Percentiles rank a stretch among this genome's conserved stretches.
These are phyloP conservation scores for Apiotrichum porosum DNA, from an alignment of 1,284 basidiomycete genomes.

Conservation along the genomic window DNA sequence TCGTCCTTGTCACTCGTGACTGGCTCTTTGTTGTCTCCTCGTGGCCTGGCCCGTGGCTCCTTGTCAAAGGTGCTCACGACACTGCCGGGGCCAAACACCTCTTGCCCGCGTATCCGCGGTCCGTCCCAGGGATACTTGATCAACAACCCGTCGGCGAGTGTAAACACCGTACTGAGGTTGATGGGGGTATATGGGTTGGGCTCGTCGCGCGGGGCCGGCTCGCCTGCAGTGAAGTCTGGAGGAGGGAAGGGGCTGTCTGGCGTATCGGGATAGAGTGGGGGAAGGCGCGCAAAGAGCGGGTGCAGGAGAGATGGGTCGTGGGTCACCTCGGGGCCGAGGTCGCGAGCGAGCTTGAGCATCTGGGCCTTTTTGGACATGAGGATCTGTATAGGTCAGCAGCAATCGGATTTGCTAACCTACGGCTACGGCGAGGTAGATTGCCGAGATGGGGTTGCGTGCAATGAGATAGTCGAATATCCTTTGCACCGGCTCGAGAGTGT, in stretches of 20 bases:
- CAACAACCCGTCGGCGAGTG: conserved; percentile 37
- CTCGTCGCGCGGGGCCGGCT: conserved; percentile 12
- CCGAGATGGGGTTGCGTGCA: conserved; percentile 69
- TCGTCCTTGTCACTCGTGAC: conserved; percentile 20
- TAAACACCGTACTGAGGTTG: conserved; percentile 38
- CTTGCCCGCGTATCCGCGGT: conserved; percentile 28
- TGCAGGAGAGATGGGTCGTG: conserved; percentile 56
- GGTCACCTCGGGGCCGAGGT: conserved; percentile 32
- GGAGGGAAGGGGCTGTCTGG: conserved; percentile 18
- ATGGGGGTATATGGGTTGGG: conserved; percentile 40
- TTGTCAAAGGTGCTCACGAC: conserved; percentile 37
- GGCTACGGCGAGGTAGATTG: conserved; percentile 75
- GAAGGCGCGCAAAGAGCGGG: conserved; percentile 67
- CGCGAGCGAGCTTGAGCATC: conserved; percentile 32
- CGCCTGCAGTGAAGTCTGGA: neutral
- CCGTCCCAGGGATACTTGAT: conserved; percentile 38
- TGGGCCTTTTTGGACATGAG: conserved; percentile 46
- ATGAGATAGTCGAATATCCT: conserved; percentile 84
- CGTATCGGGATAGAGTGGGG: conserved; percentile 55
- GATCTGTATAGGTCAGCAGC: conserved; percentile 30
- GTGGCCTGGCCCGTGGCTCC: conserved; percentile 13
- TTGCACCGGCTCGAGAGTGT: conserved; percentile 75
- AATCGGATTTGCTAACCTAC: conserved; percentile 54
- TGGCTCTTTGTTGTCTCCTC: conserved; percentile 9
- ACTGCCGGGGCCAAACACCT: conserved; percentile 42